These are phyloP conservation scores for Nicotiana knightiana DNA, from an alignment of 257 asterid genomes.

Conservation along the genomic window DNA sequence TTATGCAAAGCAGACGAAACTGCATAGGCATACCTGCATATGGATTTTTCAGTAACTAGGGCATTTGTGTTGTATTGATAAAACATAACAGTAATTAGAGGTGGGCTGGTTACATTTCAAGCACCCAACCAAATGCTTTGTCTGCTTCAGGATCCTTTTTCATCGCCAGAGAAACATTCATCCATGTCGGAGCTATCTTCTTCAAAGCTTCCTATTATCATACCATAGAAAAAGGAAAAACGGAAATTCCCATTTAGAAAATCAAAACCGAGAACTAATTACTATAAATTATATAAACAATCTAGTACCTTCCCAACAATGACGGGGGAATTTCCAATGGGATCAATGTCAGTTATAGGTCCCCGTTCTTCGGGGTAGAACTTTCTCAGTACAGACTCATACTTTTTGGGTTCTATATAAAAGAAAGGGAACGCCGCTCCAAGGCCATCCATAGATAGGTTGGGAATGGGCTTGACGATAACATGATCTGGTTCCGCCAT, in stretches of 20 bases:
- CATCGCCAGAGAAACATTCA: slow-evolving; percentile 93
- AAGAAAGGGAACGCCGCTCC: slow-evolving; percentile 95
- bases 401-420: slow-evolving; percentile 86
- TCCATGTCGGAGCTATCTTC: slow-evolving; percentile 96
- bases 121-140: slow-evolving; percentile 98
- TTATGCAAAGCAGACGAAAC: slow-evolving; percentile 84
- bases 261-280: slow-evolving; percentile 1
- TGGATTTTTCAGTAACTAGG: slow-evolving; percentile 1
- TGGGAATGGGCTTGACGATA: slow-evolving; percentile 87
- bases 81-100: neutral
- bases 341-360: slow-evolving; percentile 75
- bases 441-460: slow-evolving; percentile 59
- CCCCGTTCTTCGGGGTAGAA: slow-evolving; percentile 70
- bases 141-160: slow-evolving; percentile 91
- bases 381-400: slow-evolving; percentile 59
- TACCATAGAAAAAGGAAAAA: slow-evolving; percentile 5
- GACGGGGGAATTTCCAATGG: slow-evolving; percentile 98
- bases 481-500: slow-evolving; percentile 97
- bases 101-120: slow-evolving; percentile 64
- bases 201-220: slow-evolving; percentile 52
- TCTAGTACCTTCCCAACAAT: slow-evolving; percentile 69
- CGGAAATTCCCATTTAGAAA: neutral
- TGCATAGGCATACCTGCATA: slow-evolving; percentile 87
- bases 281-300: neutral
- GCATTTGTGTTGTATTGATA: neutral